Evolutionary conservation across 164 flowering plant genomes (phyloP), one percentile per base, ranked within the genome.

Genomic region (Aristolochia contorta): DNA sequence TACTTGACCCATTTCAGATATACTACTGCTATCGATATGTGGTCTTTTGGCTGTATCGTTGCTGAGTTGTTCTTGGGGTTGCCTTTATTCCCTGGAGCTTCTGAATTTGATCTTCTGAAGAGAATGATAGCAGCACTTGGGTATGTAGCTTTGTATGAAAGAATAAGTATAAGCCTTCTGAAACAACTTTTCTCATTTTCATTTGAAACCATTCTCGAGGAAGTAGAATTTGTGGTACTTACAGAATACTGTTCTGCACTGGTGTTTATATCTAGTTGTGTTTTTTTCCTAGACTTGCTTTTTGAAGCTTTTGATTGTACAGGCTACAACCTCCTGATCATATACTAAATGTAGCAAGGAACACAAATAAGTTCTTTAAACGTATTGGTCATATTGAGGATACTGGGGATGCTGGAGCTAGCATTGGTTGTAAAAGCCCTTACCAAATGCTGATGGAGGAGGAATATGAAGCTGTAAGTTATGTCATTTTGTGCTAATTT

Each of bases 41-140:
- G 99, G 99, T 94, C 99, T 58, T 84, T 94, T 77, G 99, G 99
- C 4, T 94, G 99, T 78, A 89, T 94, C 56, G 96, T 91, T 62
- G 96, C 94, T 41, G 99, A 94, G 72, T 72, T 94, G 70, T 94
- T 87, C 79, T 73, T 94, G 51, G 99, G 99, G 56, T 67, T 94
- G 61, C 99, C 99, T 23, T 72, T 94, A 33, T 94, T 94, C 65
- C 96, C 99, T n/a, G 99, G 99, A 54, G 86, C 84, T 64, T 94
- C 97, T 54, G 97, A 91, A 65, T 91, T 83, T 80, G 99, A 94
- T 83, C 96, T 94, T 65, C 77, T 94, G 51, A 80, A 72, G 72
- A 74, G 99, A 74, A 91, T 91, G 96, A 75, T 83, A 66, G 71
- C 71, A 68, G 85, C 81, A 65, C 85, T 91, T 51, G 99, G 97